Percentiles rank a stretch among this genome's conserved stretches.
Conservation (phyloP, 2,329 filamentous ascomycete genomes). For the Aureobasidium uvarum region DNA sequence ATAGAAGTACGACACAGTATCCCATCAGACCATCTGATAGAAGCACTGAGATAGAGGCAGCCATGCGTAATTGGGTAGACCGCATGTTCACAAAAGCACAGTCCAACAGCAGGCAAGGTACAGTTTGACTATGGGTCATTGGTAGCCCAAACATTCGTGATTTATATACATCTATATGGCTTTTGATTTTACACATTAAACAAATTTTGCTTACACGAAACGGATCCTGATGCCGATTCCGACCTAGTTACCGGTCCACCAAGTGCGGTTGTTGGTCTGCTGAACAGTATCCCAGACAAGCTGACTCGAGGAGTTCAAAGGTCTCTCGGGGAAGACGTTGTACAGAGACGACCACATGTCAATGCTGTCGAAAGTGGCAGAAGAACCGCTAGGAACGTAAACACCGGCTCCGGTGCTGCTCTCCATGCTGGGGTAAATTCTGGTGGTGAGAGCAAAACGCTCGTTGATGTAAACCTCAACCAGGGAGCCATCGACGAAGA, state of each 20-base stretch:
- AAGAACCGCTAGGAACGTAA: constrained; percentile 41
- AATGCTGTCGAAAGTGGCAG: constrained; percentile 40
- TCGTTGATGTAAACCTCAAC: constrained; percentile 51
- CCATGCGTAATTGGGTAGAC: not conserved
- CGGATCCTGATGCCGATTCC: not conserved
- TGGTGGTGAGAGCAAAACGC: constrained; percentile 43
- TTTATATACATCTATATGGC: not conserved
- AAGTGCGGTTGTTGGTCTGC: constrained; percentile 48
- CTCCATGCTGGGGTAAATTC: constrained; percentile 48
- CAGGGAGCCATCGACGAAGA: constrained; percentile 50
- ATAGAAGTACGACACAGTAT: not conserved
- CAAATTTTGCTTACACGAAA: not conserved
- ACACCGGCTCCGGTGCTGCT: constrained; percentile 48
- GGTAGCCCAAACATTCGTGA: not conserved
- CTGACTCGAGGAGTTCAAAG: constrained; percentile 41
- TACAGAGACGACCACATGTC: constrained; percentile 39
- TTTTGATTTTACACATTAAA: constrained; percentile 11
- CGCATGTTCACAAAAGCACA: not conserved
- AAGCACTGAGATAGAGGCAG: not conserved
- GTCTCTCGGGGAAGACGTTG: constrained; percentile 42
- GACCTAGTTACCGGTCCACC: constrained; percentile 47
- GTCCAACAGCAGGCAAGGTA: not conserved
- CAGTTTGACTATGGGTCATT: not conserved
- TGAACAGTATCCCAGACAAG: constrained; percentile 46
- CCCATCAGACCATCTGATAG: not conserved